Base-by-base conservation (phyloP, 2,329 filamentous ascomycete species). In the Tolypocladium album region DNA sequence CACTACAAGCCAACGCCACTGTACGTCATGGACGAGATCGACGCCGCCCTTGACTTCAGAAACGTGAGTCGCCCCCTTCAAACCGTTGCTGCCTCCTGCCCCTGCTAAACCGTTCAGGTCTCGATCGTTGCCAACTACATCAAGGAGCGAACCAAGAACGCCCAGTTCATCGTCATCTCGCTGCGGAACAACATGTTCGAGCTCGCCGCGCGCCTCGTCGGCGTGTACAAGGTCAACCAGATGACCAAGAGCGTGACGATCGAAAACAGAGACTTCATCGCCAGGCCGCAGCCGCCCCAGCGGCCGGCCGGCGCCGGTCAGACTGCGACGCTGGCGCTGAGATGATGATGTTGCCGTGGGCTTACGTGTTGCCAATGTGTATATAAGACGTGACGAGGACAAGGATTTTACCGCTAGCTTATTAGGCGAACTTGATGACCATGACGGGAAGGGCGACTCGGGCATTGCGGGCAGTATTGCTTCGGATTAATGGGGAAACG, bases 131-230 rank as follows among this genome's bases (percentile, higher is more conserved):
- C 94, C 61, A 94, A 92, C 68, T 99, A 99, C 74, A 99, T 99
- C 82, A 97, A 97, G 78, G 94, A 99, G 78, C 84, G 94, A 59
- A 99, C 94, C 62, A 97, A 97, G 82, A 99, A 99, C 76, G 95
- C 94, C 1, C 94, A 99, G 72, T 99, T 99, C 74, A 94, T 99
- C 67, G 94, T 99, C 70, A 99, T 99, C 71, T 97, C 92, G 20
- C 80, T 99, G 69, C 83, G 94, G 69, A 99, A 99, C 77, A 99
- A 99, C 79, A 99, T 99, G 94, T 99, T 99, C 75, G 94, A 99
- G 80, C 85, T 99, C 64, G 93, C 95, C n/a, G 86, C 91, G 61
- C 85, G 95, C 60, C 83, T 99, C 61, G 92, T 99, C 17, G 95
- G 95, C 66, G 94, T 99, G 60, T 99, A 99, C 81, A 99, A 99